phyloP scores from a whole-genome alignment of 2,329 filamentous ascomycete genomes.

The Trichophyton simii region DNA sequence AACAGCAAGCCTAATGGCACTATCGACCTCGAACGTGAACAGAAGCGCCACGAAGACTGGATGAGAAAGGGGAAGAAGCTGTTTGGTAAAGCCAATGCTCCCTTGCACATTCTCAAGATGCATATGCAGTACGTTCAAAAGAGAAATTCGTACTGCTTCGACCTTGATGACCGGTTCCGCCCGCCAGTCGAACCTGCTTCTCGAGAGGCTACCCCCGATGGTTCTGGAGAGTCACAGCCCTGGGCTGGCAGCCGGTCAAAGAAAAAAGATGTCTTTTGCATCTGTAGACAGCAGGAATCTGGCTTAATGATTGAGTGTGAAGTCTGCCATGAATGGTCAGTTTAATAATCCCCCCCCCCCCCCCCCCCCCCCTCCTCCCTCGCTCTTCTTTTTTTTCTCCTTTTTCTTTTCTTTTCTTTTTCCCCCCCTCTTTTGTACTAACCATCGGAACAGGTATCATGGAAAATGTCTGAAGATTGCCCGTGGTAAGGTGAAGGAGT shows the following conservation, averaged over 20 bases:
- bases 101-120: conserved; percentile 83
- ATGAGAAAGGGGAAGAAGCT: conserved; percentile 97
- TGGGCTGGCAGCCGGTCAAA: conserved; percentile 39
- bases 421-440: neutral
- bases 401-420: neutral
- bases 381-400: neutral
- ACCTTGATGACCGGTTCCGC: conserved; percentile 75
- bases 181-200: conserved; percentile 86
- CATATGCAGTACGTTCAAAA: conserved; percentile 90
- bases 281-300: conserved; percentile 82
- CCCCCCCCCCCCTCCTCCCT: too few species aligned
- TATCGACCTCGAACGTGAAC: conserved; percentile 83
- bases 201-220: conserved; percentile 57
- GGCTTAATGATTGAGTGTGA: conserved; percentile 99
- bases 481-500: conserved; percentile 92
- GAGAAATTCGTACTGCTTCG: conserved; percentile 83
- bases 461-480: conserved; percentile 97
- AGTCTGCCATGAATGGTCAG: conserved; percentile 90
- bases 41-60: conserved; percentile 95
- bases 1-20: conserved; percentile 89
- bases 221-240: conserved; percentile 37
- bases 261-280: conserved; percentile 82
- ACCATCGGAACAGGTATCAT: conserved; percentile 57
- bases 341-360: conserved; percentile 11
- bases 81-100: conserved; percentile 95